These are phyloP conservation scores for Priceomyces medius DNA, from an alignment of 805 yeast species.

Conservation along the genomic window DNA sequence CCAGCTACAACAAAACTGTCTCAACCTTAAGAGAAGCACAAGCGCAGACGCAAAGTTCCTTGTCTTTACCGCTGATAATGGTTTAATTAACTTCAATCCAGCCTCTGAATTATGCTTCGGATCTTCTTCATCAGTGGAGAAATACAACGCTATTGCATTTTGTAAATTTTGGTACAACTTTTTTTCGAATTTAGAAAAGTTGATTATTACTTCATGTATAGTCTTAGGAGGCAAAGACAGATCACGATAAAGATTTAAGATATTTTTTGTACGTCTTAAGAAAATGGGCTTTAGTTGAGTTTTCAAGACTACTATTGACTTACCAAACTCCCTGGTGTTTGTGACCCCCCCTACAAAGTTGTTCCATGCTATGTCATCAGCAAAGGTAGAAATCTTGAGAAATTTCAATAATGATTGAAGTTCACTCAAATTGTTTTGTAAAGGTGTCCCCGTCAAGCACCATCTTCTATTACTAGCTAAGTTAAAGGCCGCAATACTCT, in stretches of 20 bases:
- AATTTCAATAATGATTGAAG: slow-evolving; percentile 90
- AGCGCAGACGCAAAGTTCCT: slow-evolving; percentile 20
- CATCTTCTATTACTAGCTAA: slow-evolving; percentile 66
- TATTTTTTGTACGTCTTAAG: slow-evolving; percentile 46
- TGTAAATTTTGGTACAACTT: slow-evolving; percentile 19
- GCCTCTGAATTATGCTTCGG: too few relatives aligned
- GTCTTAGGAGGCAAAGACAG: slow-evolving; percentile 19
- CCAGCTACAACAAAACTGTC: slow-evolving; percentile 39
- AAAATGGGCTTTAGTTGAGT: slow-evolving; percentile 31
- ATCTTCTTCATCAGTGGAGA: too few relatives aligned
- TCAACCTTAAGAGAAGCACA: slow-evolving; percentile 29
- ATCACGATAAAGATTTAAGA: slow-evolving; percentile 21
- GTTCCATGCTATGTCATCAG: slow-evolving; percentile 9
- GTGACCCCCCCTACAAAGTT: not conserved
- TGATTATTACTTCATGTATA: slow-evolving; percentile 15
- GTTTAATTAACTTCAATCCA: too few relatives aligned
- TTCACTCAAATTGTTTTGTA: slow-evolving; percentile 83
- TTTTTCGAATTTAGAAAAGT: slow-evolving; percentile 23
- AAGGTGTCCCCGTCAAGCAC: slow-evolving; percentile 93
- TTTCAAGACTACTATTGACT: slow-evolving; percentile 12
- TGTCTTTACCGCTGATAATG: too few relatives aligned
- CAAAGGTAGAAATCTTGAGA: slow-evolving; percentile 34
- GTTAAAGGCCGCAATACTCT: slow-evolving; percentile 40
- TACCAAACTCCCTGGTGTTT: slow-evolving; percentile 8
- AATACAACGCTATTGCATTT: too few relatives aligned